Conservation (phyloP, 345 rosid genomes). For the Noccaea caerulescens region DNA sequence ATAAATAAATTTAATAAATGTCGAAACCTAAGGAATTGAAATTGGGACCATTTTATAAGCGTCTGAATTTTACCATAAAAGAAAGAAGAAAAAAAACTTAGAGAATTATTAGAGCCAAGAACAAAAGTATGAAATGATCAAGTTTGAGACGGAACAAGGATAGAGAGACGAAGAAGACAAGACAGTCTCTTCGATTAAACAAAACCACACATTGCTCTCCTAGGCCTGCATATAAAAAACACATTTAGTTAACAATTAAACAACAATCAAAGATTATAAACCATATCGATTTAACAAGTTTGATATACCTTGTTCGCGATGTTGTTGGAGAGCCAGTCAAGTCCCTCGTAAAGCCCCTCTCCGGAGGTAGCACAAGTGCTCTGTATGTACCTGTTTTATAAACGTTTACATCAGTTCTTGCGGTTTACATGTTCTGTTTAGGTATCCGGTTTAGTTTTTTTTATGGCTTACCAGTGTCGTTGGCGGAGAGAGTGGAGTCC, state of each 20-base stretch:
- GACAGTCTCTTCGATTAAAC: slow-evolving; percentile 26
- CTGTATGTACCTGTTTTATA: slow-evolving; percentile 94
- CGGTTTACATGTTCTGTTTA: background rate
- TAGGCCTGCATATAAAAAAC: slow-evolving; percentile 41
- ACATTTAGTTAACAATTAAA: background rate
- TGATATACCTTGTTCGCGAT: slow-evolving; percentile 78
- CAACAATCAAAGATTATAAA: background rate
- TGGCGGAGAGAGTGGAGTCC: slow-evolving; percentile 76
- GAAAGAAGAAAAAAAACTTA: background rate
- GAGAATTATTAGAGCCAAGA: slow-evolving; percentile 29
- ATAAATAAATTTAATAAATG: slow-evolving; percentile 10
- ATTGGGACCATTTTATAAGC: slow-evolving; percentile 7
- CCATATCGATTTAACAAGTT: background rate
- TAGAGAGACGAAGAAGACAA: slow-evolving; percentile 29
- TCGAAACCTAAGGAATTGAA: slow-evolving; percentile 7
- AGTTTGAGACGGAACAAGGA: slow-evolving; percentile 26
- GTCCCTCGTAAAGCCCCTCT: slow-evolving; percentile 91
- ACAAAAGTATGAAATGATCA: slow-evolving; percentile 31
- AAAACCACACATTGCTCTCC: slow-evolving; percentile 27
- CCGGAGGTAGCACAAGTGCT: slow-evolving; percentile 97
- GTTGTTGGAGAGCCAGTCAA: slow-evolving; percentile 97
- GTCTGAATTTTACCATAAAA: slow-evolving; percentile 19
- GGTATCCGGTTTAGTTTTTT: background rate
- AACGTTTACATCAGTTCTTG: slow-evolving; percentile 5
- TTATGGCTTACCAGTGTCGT: slow-evolving; percentile 58